Percentiles rank a stretch among this genome's conserved stretches.
Conservation (phyloP, 495 filamentous ascomycete species). For the Margaritispora aquatica region DNA sequence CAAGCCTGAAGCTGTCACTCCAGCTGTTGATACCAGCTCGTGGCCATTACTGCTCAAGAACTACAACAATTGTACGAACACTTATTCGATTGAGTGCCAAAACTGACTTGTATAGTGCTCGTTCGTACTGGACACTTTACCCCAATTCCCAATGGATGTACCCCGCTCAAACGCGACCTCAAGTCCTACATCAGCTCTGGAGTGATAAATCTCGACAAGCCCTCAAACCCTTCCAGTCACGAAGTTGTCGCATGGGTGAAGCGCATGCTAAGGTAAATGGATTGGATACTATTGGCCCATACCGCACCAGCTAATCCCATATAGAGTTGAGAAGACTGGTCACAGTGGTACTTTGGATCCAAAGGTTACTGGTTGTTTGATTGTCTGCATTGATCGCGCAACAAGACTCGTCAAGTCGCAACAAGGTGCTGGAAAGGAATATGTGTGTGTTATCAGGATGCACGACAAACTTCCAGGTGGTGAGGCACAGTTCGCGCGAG, state of each 20-base stretch:
- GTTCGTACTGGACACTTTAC: constrained; percentile 90
- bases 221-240: constrained; percentile 94
- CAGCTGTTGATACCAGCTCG: constrained; percentile 65
- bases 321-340: constrained; percentile 89
- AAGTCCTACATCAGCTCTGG: constrained; percentile 93
- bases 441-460: constrained; percentile 73
- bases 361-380: constrained; percentile 89
- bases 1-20: constrained; percentile 73
- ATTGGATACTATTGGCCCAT: no score
- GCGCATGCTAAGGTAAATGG: constrained; percentile 75
- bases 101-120: constrained; percentile 48
- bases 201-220: constrained; percentile 98
- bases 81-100: neutral
- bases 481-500: constrained; percentile 80
- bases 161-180: constrained; percentile 83
- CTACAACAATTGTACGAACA: constrained; percentile 66
- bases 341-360: constrained; percentile 97
- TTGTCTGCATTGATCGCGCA: constrained; percentile 92
- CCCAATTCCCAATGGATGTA: constrained; percentile 82
- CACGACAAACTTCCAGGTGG: constrained; percentile 90
- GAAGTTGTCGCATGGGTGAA: constrained; percentile 99
- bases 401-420: constrained; percentile 97
- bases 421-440: constrained; percentile 88
- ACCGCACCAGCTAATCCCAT: constrained; percentile 9
- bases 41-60: constrained; percentile 93